phyloP scores from a whole-genome alignment of 2,329 filamentous ascomycete genomes.

The Microcyclospora tardicrescens region DNA sequence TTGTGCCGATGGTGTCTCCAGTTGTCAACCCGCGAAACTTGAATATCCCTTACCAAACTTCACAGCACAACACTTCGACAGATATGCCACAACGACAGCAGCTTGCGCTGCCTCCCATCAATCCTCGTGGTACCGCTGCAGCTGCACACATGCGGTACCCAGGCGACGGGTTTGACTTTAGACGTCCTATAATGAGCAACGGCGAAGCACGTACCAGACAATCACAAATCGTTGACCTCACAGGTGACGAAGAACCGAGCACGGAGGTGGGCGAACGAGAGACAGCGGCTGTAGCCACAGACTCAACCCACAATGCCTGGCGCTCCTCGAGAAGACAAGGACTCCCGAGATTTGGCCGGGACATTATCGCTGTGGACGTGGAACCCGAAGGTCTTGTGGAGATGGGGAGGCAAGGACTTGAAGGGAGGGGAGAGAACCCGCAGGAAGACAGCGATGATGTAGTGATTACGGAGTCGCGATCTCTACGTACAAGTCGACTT shows the following conservation, averaged over 20 bases:
- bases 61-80: no score
- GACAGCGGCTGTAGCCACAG: not conserved
- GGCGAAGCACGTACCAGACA: slow-evolving; percentile 1
- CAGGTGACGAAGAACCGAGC: slow-evolving; percentile 14
- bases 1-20: no score
- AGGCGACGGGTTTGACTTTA: slow-evolving; percentile 44
- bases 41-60: no score
- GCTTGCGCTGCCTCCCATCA: no score
- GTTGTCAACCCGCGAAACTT: no score
- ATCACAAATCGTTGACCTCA: slow-evolving; percentile 25
- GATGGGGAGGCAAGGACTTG: not conserved
- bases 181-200: slow-evolving; percentile 35
- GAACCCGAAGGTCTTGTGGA: not conserved
- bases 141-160: slow-evolving; percentile 19
- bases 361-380: slow-evolving; percentile 8
- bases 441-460: slow-evolving; percentile 4
- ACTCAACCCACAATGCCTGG: no score
- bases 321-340: no score
- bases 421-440: not conserved
- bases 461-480: slow-evolving; percentile 8
- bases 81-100: no score
- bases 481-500: slow-evolving; percentile 4
- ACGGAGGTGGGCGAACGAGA: slow-evolving; percentile 2
- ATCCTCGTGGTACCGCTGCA: no score
- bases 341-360: slow-evolving; percentile 22